Evolutionary conservation across 208 protist species (phyloP).

Genomic region (Trypanosoma scelopori): DNA sequence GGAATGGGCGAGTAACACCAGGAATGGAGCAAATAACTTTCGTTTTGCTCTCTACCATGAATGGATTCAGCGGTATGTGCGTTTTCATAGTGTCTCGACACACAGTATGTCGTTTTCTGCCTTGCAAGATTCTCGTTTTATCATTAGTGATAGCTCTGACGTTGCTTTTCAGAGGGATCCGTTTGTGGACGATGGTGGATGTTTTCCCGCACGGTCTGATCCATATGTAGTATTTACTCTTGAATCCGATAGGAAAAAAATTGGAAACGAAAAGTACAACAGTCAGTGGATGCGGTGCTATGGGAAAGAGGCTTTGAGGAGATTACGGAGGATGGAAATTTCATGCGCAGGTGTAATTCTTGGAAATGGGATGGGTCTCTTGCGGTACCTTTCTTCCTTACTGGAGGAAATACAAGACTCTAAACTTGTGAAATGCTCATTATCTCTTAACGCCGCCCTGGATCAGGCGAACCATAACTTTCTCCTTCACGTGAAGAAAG

Average conservation of each 20-base stretch:
- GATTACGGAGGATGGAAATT: constrained; percentile 1
- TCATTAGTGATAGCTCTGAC: constrained; percentile 18
- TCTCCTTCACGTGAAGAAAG: constrained; percentile 14
- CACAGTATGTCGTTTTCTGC: neutral
- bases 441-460: constrained; percentile 7
- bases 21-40: constrained; percentile 17
- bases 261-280: constrained; percentile 21
- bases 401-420: constrained; percentile 8
- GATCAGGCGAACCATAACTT: constrained; percentile 18
- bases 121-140: neutral
- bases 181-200: neutral
- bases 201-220: neutral
- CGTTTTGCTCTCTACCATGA: constrained; percentile 10
- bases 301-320: neutral
- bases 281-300: constrained; percentile 8
- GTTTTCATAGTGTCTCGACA: constrained; percentile 1
- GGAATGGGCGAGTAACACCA: constrained; percentile 6
- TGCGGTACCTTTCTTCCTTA: neutral
- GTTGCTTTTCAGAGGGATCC: constrained; percentile 17
- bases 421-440: constrained; percentile 5
- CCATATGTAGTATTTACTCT: constrained; percentile 17
- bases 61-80: constrained; percentile 8
- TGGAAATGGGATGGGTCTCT: constrained; percentile 3
- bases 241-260: constrained; percentile 8
- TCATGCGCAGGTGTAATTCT: constrained; percentile 15